Evolutionary conservation across 371 early-diverging fungal species (phyloP).

Genomic region (Syncephalis fuscata): DNA sequence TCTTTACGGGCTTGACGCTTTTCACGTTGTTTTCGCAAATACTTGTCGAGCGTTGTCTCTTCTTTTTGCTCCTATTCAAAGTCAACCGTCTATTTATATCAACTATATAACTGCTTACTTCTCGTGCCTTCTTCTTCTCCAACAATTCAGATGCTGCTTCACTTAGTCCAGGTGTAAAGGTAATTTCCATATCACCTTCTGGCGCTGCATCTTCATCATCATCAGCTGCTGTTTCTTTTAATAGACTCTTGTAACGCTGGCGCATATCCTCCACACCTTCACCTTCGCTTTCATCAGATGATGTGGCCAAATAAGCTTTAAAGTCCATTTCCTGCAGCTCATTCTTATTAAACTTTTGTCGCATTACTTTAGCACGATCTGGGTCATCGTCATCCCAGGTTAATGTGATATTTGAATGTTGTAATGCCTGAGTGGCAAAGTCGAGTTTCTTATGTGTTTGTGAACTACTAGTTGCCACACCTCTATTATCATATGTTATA

Average conservation of each 20-base stretch:
- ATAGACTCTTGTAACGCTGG: conserved; percentile 46
- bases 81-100: not conserved
- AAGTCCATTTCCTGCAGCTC: conserved; percentile 88
- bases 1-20: conserved; percentile 43
- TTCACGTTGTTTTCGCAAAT: conserved; percentile 73
- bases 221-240: conserved; percentile 10
- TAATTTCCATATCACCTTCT: conserved; percentile 84
- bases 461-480: too few species aligned
- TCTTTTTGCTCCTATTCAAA: conserved; percentile 20
- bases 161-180: conserved; percentile 84
- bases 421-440: conserved; percentile 41
- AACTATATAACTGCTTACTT: conserved; percentile 9
- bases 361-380: conserved; percentile 58
- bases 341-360: conserved; percentile 67
- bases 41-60: conserved; percentile 71
- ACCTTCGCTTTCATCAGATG: conserved; percentile 41
- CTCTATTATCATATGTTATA: conserved; percentile 14
- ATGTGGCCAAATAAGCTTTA: conserved; percentile 70
- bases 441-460: too few species aligned
- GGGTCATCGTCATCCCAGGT: conserved; percentile 97
- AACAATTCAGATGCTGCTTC: conserved; percentile 43
- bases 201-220: conserved; percentile 19
- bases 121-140: conserved; percentile 25
- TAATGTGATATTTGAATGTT: conserved; percentile 81
- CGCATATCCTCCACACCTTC: conserved; percentile 31